These are phyloP conservation scores for Bipolaris cookei DNA, from an alignment of 2,329 filamentous ascomycete genomes.

Conservation along the genomic window DNA sequence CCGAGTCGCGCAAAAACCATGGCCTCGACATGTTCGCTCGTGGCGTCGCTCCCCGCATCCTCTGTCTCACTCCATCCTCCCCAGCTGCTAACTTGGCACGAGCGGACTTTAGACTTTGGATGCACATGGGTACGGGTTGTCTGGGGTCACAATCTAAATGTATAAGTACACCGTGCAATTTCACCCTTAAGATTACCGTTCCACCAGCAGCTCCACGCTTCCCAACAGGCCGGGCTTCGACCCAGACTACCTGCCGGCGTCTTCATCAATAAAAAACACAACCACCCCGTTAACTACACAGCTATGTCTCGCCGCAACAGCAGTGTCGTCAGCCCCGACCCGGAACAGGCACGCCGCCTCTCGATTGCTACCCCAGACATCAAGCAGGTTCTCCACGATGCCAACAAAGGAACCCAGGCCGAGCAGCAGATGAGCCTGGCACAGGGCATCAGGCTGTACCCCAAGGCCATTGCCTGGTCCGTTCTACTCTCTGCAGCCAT, in stretches of 20 bases:
- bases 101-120: slow-evolving; percentile 3
- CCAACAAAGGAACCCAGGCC: slow-evolving; percentile 50
- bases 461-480: slow-evolving; percentile 84
- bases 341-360: slow-evolving; percentile 39
- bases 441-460: slow-evolving; percentile 80
- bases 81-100: slow-evolving; percentile 24
- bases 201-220: slow-evolving; percentile 26
- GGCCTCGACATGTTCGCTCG: slow-evolving; percentile 15
- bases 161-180: slow-evolving; percentile 31
- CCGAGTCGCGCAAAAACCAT: slow-evolving; percentile 4
- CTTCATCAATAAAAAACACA: neutral
- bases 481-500: slow-evolving; percentile 85
- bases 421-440: slow-evolving; percentile 62
- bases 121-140: slow-evolving; percentile 18
- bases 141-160: slow-evolving; percentile 12
- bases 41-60: slow-evolving; percentile 35
- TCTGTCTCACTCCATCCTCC: slow-evolving; percentile 29
- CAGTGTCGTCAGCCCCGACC: slow-evolving; percentile 42
- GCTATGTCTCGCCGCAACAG: slow-evolving; percentile 44
- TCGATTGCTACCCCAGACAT: slow-evolving; percentile 39
- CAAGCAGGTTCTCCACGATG: slow-evolving; percentile 36
- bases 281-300: slow-evolving; percentile 9
- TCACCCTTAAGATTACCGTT: slow-evolving; percentile 19
- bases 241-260: slow-evolving; percentile 7
- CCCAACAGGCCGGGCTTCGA: slow-evolving; percentile 21